These are phyloP conservation scores for Debaryomycetaceae sp. DNA, from an alignment of 1,139 yeast species.

Conservation along the genomic window DNA sequence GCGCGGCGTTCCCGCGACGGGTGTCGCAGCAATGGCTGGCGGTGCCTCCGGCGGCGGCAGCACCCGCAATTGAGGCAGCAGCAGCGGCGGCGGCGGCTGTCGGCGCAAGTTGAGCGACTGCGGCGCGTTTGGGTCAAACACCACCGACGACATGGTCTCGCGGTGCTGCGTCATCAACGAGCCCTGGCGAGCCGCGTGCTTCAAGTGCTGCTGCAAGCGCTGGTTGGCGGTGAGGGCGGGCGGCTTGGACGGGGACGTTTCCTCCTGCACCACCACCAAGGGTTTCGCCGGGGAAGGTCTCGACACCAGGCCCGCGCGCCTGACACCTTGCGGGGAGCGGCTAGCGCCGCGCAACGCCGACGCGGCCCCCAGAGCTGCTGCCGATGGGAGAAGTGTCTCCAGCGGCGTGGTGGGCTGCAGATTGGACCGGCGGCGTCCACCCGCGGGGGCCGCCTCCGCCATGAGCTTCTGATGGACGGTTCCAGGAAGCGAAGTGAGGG, in stretches of 20 bases:
- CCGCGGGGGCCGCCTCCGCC: slow-evolving; percentile 9
- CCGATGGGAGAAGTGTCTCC: slow-evolving; percentile 5
- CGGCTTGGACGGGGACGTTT: slow-evolving; percentile 9
- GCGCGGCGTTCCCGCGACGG: slow-evolving; percentile 1
- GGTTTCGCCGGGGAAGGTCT: slow-evolving; percentile 13
- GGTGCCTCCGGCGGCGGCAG: slow-evolving; percentile 1
- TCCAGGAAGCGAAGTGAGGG: slow-evolving; percentile 13
- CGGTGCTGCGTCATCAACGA: slow-evolving; percentile 36
- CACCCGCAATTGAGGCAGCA: slow-evolving; percentile 3
- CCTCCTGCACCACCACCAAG: slow-evolving; percentile 22
- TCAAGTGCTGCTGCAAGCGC: slow-evolving; percentile 36
- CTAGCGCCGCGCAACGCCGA: slow-evolving; percentile 19
- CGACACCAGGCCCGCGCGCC: slow-evolving; percentile 13
- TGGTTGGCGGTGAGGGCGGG: slow-evolving; percentile 33
- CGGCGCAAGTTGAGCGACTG: slow-evolving; percentile 22
- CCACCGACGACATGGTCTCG: slow-evolving; percentile 32
- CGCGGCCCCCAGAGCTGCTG: slow-evolving; percentile 35
- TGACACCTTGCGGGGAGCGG: slow-evolving; percentile 13
- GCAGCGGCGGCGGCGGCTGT: slow-evolving; percentile 3
- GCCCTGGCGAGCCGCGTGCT: slow-evolving; percentile 39
- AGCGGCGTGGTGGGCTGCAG: slow-evolving; percentile 30
- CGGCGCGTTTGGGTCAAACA: slow-evolving; percentile 40
- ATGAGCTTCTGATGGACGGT: background rate
- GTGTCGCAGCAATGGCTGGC: too few relatives aligned
- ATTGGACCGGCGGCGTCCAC: slow-evolving; percentile 33